These are phyloP conservation scores for Wickerhamiella hasegawae DNA, from an alignment of 805 yeast species.

Conservation along the genomic window DNA sequence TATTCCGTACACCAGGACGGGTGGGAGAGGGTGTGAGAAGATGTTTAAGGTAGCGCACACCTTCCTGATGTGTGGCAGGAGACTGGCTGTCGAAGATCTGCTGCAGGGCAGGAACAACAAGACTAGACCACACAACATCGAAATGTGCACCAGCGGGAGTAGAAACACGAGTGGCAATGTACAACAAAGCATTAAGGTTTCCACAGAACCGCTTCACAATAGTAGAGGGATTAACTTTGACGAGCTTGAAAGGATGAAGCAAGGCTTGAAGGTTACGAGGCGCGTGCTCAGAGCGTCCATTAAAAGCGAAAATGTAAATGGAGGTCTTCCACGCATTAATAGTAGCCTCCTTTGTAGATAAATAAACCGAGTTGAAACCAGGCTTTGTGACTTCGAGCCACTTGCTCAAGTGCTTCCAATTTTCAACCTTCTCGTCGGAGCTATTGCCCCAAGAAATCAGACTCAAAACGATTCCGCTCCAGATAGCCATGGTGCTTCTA, in stretches of 20 bases:
- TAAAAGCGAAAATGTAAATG: slow-evolving; percentile 5
- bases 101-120: background rate
- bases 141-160: background rate
- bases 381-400: slow-evolving; percentile 9
- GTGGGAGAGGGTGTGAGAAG: background rate
- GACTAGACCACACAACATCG: background rate
- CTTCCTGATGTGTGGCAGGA: background rate
- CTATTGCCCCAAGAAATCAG: slow-evolving; percentile 1
- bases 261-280: slow-evolving; percentile 4
- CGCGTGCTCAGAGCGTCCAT: slow-evolving; percentile 2
- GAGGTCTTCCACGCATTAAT: slow-evolving; percentile 8
- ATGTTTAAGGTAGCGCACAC: background rate
- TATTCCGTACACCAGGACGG: background rate
- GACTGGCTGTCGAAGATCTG: background rate
- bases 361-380: slow-evolving; percentile 4
- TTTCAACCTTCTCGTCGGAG: slow-evolving; percentile 2
- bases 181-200: background rate
- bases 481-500: slow-evolving; percentile 2
- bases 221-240: background rate
- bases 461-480: slow-evolving; percentile 4
- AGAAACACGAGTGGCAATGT: background rate
- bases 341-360: slow-evolving; percentile 3
- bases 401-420: slow-evolving; percentile 2
- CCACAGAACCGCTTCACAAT: background rate
- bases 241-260: slow-evolving; percentile 5